Evolutionary conservation across 2,329 filamentous ascomycete species (phyloP), one percentile per base, ranked within the genome.

Genomic region (Pseudocercospora vitis): DNA sequence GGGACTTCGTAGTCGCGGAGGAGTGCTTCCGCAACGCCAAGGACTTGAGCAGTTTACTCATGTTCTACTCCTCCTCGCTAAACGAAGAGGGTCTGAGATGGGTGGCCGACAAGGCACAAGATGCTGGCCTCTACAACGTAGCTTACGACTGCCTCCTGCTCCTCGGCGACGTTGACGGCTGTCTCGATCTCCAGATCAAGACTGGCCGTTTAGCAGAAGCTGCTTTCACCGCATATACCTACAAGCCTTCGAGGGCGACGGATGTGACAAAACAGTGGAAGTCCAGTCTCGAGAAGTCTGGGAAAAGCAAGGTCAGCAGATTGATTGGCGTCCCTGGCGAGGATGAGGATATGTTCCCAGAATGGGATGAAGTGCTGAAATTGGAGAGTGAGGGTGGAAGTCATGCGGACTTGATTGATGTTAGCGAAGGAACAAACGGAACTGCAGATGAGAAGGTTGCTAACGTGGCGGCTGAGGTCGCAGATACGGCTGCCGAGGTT

Each of bases 1-100:
- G 92, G 94, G 86, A 99, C 65, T 81, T 99, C 28, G 79, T 82
- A 4, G 82, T 97, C 2, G 94, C 94, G 0, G 87, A 94, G 45
- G 90, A 97, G 73, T 97, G 92, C 75, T 99, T 97, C 71, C 84
- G 84, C 14, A 85, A 94, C 54, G 91, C 91, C 40, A 94, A 90
- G 68, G 94, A 99, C 68, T 77, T 96, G 2, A 91, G 92, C 33
- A 95, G 90, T 1, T 76, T 97, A 6, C 81, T 99, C 1, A 82
- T 99, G 2, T 78, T 99, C 19, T 88, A 96, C 77, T 91, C 89
- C 1, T 90, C 91, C 33, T 95, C 89, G 2, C 86, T 86, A 39
- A 87, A 96, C 73, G 79, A 82, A 21, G 81, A 84, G 9, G 92
- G 91, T 0, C 79, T 99, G 4, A 75, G 80, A 23, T 78, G 82